A percentile compares a stretch with the other conserved stretches of the same genome.
Evolutionary conservation across 202 grass and related monocot genomes (phyloP).

Genomic region (Carex arenaria): DNA sequence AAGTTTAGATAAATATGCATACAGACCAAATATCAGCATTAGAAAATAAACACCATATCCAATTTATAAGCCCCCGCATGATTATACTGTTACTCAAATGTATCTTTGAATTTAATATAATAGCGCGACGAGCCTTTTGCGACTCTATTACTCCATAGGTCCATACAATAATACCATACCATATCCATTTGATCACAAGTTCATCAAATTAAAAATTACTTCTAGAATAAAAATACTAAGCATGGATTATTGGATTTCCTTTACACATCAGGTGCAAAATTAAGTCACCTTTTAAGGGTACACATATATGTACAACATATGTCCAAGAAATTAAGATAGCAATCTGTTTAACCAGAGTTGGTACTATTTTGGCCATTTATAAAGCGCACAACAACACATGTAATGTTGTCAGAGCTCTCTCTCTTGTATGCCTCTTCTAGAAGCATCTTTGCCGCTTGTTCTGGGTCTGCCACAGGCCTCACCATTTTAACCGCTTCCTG

Average conservation of each 20-base stretch:
- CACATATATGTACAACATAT: constrained; percentile 4
- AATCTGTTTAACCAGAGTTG: constrained; percentile 27
- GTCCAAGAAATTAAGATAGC: background rate
- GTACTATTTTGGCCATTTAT: constrained; percentile 47
- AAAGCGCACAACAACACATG: constrained; percentile 82
- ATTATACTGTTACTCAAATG: background rate
- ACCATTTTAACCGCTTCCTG: constrained; percentile 83
- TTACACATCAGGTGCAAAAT: background rate
- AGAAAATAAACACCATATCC: background rate
- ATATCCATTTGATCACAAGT: background rate
- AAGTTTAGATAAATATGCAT: background rate
- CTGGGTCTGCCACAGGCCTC: constrained; percentile 61
- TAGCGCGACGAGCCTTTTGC: too few species aligned
- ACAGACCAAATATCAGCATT: background rate
- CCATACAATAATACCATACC: background rate
- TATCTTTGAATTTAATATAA: background rate
- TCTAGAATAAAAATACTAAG: background rate
- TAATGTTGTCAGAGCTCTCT: constrained; percentile 96
- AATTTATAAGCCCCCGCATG: background rate
- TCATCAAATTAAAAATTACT: background rate
- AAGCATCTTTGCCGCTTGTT: constrained; percentile 84
- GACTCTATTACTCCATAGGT: background rate
- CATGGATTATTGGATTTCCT: background rate
- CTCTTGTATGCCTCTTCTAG: constrained; percentile 84
- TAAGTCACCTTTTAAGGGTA: background rate